Percentiles rank a stretch among this genome's conserved stretches.
Evolutionary conservation across 805 yeast species (phyloP).

Genomic region (Pichia manshurica): DNA sequence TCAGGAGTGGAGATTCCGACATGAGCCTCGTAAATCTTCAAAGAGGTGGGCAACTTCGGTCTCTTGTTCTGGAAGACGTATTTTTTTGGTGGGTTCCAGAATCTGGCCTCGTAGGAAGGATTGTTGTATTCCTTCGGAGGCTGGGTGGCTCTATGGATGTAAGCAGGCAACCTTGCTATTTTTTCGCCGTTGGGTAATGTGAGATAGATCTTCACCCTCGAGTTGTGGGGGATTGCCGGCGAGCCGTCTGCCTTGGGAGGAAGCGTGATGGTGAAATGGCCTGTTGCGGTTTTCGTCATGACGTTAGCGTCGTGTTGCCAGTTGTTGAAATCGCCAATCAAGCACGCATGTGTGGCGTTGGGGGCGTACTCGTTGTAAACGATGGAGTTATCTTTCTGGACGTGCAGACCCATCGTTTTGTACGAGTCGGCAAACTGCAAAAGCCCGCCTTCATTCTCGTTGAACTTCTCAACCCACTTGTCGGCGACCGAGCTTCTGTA

Average conservation of each 20-base stretch:
- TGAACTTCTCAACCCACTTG: constrained; percentile 54
- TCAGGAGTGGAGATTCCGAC: constrained; percentile 92
- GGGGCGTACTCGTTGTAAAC: constrained; percentile 85
- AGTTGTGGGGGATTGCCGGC: constrained; percentile 73
- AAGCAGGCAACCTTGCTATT: constrained; percentile 81
- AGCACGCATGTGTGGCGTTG: constrained; percentile 63
- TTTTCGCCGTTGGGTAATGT: constrained; percentile 60
- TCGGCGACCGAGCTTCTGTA: constrained; percentile 63
- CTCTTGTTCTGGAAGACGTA: constrained; percentile 60
- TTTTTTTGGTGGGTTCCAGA: constrained; percentile 71
- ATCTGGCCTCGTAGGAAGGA: constrained; percentile 72
- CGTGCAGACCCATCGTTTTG: constrained; percentile 70
- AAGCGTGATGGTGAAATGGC: constrained; percentile 61
- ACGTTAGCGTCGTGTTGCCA: constrained; percentile 63
- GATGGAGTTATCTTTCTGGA: constrained; percentile 49
- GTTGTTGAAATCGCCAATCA: constrained; percentile 89
- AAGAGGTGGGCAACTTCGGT: constrained; percentile 50
- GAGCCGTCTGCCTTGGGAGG: constrained; percentile 45
- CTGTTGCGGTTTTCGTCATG: constrained; percentile 59
- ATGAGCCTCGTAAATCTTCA: constrained; percentile 91
- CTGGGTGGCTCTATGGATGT: constrained; percentile 79
- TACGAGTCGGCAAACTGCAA: constrained; percentile 71
- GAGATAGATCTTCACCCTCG: constrained; percentile 68
- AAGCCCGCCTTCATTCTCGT: constrained; percentile 58
- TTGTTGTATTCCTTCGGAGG: constrained; percentile 47